Evolutionary conservation across 345 rosid genomes (phyloP).

Genomic region (Psidium guajava): DNA sequence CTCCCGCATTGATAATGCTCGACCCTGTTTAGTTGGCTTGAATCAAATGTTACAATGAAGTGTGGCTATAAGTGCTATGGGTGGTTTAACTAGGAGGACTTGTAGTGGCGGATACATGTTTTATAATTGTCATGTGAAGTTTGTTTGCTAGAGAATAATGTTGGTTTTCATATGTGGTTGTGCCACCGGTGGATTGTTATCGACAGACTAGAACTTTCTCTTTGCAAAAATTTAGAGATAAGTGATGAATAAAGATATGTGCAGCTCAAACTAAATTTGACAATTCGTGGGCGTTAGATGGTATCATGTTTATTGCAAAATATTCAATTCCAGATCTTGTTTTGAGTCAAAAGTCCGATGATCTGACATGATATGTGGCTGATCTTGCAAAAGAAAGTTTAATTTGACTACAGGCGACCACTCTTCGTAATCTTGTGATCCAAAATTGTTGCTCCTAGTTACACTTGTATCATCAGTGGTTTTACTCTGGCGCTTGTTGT

Average conservation of each 20-base stretch:
- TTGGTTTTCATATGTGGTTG: not conserved
- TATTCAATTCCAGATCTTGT: not conserved
- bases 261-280: not conserved
- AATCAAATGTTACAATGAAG: not conserved
- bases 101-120: not conserved
- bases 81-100: not conserved
- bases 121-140: not conserved
- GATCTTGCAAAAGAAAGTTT: not conserved
- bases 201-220: not conserved
- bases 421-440: not conserved
- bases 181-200: not conserved
- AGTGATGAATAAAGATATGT: not conserved
- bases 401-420: not conserved
- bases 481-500: not conserved
- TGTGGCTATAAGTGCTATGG: not conserved
- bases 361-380: not conserved
- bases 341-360: not conserved
- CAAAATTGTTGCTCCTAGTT: not conserved
- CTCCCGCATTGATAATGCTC: not conserved
- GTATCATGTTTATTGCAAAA: not conserved
- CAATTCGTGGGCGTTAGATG: not conserved
- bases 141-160: not conserved
- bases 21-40: not conserved
- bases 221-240: not conserved
- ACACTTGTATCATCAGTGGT: not conserved